Conservation (phyloP, 2,329 filamentous ascomycete species). For the Paecilomyces variotii region DNA sequence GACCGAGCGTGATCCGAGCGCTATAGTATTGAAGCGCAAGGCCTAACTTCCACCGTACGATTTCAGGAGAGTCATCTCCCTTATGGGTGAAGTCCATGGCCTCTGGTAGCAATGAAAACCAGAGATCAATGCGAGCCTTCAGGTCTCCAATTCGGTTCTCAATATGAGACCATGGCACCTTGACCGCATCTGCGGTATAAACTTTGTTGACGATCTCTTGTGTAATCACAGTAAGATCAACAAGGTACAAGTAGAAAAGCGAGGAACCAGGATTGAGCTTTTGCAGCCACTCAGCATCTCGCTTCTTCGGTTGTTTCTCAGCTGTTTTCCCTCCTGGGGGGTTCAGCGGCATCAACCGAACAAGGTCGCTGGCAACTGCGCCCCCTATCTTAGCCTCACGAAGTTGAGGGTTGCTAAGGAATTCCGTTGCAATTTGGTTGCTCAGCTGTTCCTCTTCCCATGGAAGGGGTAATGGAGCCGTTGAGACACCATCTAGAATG, state of each 20-base stretch:
- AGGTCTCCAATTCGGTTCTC: slow-evolving; percentile 33
- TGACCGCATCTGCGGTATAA: slow-evolving; percentile 32
- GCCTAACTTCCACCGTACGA: slow-evolving; percentile 31
- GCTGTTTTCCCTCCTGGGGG: slow-evolving; percentile 19
- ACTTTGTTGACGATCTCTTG: slow-evolving; percentile 36
- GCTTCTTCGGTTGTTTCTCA: slow-evolving; percentile 12
- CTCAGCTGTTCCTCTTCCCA: slow-evolving; percentile 33
- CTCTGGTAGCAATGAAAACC: slow-evolving; percentile 29
- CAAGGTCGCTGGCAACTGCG: slow-evolving; percentile 21
- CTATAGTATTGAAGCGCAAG: slow-evolving; percentile 40
- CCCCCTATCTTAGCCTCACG: slow-evolving; percentile 25
- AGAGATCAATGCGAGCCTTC: slow-evolving; percentile 29
- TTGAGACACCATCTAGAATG: slow-evolving; percentile 36
- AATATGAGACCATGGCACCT: slow-evolving; percentile 32
- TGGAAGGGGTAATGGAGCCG: slow-evolving; percentile 33
- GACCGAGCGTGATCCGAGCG: slow-evolving; percentile 35
- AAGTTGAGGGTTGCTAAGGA: slow-evolving; percentile 22
- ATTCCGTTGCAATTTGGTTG: slow-evolving; percentile 21
- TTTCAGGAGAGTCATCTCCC: slow-evolving; percentile 22
- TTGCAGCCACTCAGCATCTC: slow-evolving; percentile 28
- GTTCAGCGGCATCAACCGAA: slow-evolving; percentile 24
- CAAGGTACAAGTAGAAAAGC: slow-evolving; percentile 31
- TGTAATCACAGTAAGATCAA: slow-evolving; percentile 31
- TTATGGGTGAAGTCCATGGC: slow-evolving; percentile 30
- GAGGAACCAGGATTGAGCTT: slow-evolving; percentile 19